phyloP scores from a whole-genome alignment of 352 stramenopile species.

The Nothophytophthora sp. region DNA sequence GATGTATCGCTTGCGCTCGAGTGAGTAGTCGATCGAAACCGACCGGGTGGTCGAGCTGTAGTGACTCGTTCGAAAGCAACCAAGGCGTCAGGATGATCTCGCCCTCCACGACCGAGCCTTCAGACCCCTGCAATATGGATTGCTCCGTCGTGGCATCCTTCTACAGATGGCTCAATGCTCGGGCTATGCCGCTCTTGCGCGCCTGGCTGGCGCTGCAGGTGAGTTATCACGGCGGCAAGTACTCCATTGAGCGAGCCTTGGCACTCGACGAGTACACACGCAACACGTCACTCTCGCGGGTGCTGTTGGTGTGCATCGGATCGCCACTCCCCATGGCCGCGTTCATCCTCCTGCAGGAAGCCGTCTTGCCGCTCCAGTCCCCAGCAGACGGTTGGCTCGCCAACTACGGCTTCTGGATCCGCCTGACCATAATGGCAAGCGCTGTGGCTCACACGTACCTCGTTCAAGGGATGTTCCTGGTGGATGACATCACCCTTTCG shows the following conservation, averaged over 20 bases:
- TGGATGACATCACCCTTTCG: slow-evolving; percentile 5
- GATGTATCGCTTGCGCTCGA: too few relatives aligned
- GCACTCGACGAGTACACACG: slow-evolving; percentile 14
- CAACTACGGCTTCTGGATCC: slow-evolving; percentile 25
- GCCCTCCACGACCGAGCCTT: too few relatives aligned
- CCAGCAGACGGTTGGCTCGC: slow-evolving; percentile 4
- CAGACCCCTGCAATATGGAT: too few relatives aligned
- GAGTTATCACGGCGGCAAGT: slow-evolving; percentile 14
- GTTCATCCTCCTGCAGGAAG: slow-evolving; percentile 7
- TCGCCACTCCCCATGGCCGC: slow-evolving; percentile 11
- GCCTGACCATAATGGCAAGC: slow-evolving; percentile 1
- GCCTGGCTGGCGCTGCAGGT: slow-evolving; percentile 13
- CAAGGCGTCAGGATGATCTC: too few relatives aligned
- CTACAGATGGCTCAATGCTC: not conserved
- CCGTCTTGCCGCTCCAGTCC: slow-evolving; percentile 18
- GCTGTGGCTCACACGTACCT: slow-evolving; percentile 2
- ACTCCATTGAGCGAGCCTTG: slow-evolving; percentile 10
- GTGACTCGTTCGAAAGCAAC: too few relatives aligned
- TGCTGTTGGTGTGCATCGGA: slow-evolving; percentile 9
- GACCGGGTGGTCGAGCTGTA: too few relatives aligned
- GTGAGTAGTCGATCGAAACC: too few relatives aligned
- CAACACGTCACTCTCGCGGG: slow-evolving; percentile 7
- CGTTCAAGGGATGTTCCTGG: slow-evolving; percentile 15
- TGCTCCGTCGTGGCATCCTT: too few relatives aligned
- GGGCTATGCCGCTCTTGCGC: not conserved